A percentile compares a stretch with the other conserved stretches of the same genome.
These are phyloP conservation scores for Antitrichia curtipendula DNA, from an alignment of 225 moss, liverwort and hornwort species.

Conservation along the genomic window DNA sequence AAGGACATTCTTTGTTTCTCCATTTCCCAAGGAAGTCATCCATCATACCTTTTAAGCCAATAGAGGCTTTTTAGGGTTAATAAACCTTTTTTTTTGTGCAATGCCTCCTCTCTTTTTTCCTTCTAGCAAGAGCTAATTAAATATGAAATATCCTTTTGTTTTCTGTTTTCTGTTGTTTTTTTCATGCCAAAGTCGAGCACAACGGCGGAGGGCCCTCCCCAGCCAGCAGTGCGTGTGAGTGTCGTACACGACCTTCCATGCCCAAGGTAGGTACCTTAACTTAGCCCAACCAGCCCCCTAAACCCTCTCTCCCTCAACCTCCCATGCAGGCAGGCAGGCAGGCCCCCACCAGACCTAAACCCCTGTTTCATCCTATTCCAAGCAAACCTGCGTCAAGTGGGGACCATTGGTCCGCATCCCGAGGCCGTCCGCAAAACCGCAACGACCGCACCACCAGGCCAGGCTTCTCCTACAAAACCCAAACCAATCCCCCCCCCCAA, in stretches of 20 bases:
- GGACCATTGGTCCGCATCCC: neutral
- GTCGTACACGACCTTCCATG: neutral
- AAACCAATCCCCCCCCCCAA: fast-evolving
- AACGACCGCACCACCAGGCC: neutral
- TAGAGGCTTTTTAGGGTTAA: fast-evolving
- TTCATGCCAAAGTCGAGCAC: neutral
- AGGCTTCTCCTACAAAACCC: neutral
- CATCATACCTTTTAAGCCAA: fast-evolving
- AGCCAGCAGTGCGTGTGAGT: neutral
- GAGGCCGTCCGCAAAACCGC: neutral
- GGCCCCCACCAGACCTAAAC: neutral
- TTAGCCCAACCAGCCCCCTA: neutral
- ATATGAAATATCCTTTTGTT: no score
- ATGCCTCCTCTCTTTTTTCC: neutral
- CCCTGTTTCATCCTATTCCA: neutral
- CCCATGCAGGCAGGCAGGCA: neutral
- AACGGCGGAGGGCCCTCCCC: neutral
- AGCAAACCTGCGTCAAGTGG: neutral
- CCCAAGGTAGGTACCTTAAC: neutral
- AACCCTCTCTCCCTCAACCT: neutral
- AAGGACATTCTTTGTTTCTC: neutral
- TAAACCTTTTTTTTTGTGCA: neutral
- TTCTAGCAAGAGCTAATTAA: neutral
- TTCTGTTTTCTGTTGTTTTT: no score
- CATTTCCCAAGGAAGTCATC: neutral